Base-by-base conservation (phyloP, 441 rosid species). In the Brassica hybrid region DNA sequence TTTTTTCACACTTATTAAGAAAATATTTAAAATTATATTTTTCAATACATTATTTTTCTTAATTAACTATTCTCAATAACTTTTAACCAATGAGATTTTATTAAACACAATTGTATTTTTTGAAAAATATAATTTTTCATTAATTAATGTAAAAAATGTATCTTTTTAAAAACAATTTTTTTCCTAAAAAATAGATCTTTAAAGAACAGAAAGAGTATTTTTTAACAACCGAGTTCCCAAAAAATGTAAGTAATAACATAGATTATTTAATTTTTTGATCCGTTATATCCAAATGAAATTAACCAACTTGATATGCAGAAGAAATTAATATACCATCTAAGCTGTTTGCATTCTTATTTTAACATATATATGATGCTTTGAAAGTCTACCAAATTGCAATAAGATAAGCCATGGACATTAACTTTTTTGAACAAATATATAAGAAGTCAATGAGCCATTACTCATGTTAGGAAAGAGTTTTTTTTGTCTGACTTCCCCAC, bases 401-500 rank as follows among this genome's bases (percentile, higher is more conserved):
- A 60, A 60, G 65, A 60, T 60, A 60, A 67, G 38, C 54, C 38
- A 45, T n/a, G n/a, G 17, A 25, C 9, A 74, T 25, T 57, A 25
- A 66, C 25, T 27, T 27, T 27, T n/a, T n/a, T n/a, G n/a, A n/a
- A n/a, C 21, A 41, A n/a, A n/a, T n/a, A 58, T 11, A 17, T 16
- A 18, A 13, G 25, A 41, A 75, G 74, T 76, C 79, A 76, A 76
- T 32, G 79, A 61, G 69, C 69, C 74, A 61, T 68, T 30, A 48
- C 73, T 66, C 67, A 41, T 66, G 34, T 41, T 41, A 27, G 6
- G 54, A 75, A 67, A 32, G 25, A 59, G 10, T n/a, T n/a, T 48
- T 72, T 75, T 68, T 69, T 76, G 79, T 76, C 63, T 75, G 79
- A 75, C 79, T 32, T 67, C 61, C 6, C 52, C 68, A 27, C 38